Base-by-base conservation (phyloP, 2,329 filamentous ascomycete species). In the Aureobasidium sp. region DNA sequence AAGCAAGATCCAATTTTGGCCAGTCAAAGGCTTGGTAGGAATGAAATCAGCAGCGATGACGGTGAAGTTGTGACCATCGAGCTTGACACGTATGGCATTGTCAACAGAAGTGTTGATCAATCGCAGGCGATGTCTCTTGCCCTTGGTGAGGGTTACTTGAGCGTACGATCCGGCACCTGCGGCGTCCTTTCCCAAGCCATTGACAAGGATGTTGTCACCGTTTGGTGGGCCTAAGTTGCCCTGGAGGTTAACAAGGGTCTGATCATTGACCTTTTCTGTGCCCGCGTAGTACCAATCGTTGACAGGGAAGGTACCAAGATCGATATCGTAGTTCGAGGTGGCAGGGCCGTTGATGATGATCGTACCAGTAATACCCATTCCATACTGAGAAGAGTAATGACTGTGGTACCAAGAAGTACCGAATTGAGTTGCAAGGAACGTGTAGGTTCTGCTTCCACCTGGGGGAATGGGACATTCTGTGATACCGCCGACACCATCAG, bases 401-500 rank as follows among this genome's bases (percentile, higher is more conserved):
- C 71, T 73, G 61, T 79, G 77, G 62, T 78, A 78, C 76, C 76
- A 78, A 11, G 68, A 65, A 17, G 74, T 76, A 29, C 76, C 76
- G 45, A 73, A 77, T 61, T 77, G 75, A 1, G 77, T 80, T 5
- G 79, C 81, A 39, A 76, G 75, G 74, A 81, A 87, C 2, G 70
- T 78, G 70, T 88, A 88, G 1, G 79, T 83, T 36, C 77, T 75
- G 0, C 74, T 75, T 5, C 78, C 66, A 0, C 81, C 81, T 0
- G 81, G 79, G 0, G 82, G 75, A 25, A 79, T 74, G 0, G 80
- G 80, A 62, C 76, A 78, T 65, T 77, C 74, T 1, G 75, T 76
- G 5, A 77, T 67, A 53, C 77, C 77, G 48, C 74, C 74, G 2
- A 85, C 82, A 58, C 85, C 85, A 65, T 87, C 84, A 51, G 81